Conservation (phyloP, 805 yeast species). For the Starmerella floris region DNA sequence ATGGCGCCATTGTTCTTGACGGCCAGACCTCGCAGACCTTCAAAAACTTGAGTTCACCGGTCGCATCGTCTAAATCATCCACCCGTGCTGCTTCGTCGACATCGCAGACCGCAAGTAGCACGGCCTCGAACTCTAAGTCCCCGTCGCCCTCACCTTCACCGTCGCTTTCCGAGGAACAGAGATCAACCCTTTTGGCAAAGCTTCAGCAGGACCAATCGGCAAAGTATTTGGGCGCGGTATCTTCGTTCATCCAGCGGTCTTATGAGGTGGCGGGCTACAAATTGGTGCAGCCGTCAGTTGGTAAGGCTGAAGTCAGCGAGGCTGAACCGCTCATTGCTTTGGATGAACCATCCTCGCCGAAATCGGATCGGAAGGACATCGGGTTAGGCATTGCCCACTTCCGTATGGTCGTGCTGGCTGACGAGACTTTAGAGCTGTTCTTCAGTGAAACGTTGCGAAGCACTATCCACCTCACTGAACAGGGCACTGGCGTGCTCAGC, state of each 20-base stretch:
- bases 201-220: slow-evolving; percentile 29
- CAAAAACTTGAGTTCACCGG: slow-evolving; percentile 24
- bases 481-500: slow-evolving; percentile 35
- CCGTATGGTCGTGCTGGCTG: slow-evolving; percentile 87
- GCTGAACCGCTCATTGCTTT: slow-evolving; percentile 13
- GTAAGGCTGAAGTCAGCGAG: slow-evolving; percentile 23
- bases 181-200: slow-evolving; percentile 33
- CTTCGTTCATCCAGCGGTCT: slow-evolving; percentile 72
- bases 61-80: not conserved
- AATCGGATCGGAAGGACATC: not conserved
- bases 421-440: slow-evolving; percentile 79
- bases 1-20: slow-evolving; percentile 37
- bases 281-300: slow-evolving; percentile 11
- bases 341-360: slow-evolving; percentile 23
- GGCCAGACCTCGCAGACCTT: slow-evolving; percentile 38
- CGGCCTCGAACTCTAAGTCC: not conserved
- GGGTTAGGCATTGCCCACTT: slow-evolving; percentile 43
- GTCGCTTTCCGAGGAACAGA: not conserved
- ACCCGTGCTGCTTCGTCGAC: slow-evolving; percentile 22
- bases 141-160: not conserved
- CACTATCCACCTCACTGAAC: slow-evolving; percentile 46
- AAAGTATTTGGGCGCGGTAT: slow-evolving; percentile 72
- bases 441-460: slow-evolving; percentile 55
- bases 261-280: slow-evolving; percentile 38
- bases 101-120: not conserved